Evolutionary conservation across 257 asterid species (phyloP).

Genomic region (Solanum appendiculatum): DNA sequence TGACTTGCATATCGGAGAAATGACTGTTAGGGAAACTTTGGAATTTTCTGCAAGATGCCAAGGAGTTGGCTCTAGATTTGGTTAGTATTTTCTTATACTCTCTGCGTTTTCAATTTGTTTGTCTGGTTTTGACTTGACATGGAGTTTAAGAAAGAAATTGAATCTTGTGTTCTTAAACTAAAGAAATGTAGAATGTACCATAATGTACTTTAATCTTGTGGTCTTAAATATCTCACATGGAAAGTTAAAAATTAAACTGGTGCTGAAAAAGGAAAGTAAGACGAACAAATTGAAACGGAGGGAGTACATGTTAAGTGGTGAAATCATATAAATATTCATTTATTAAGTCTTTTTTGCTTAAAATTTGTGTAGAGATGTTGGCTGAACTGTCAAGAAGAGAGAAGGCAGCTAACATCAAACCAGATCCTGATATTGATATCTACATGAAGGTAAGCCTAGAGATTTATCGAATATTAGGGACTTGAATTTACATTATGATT

Average conservation of each 20-base stretch:
- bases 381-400: conserved; percentile 36
- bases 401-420: conserved; percentile 29
- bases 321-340: neutral
- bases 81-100: conserved; percentile 14
- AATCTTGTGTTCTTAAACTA: too few species aligned
- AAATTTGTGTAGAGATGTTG: conserved; percentile 20
- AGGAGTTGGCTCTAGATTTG: conserved; percentile 64
- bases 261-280: too few species aligned
- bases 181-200: neutral
- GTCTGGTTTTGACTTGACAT: neutral
- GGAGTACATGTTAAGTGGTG: neutral
- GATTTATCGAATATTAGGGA: neutral
- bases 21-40: conserved; percentile 71
- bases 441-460: conserved; percentile 24
- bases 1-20: conserved; percentile 61
- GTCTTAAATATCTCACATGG: too few species aligned
- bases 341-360: neutral
- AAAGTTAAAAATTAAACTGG: too few species aligned
- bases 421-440: conserved; percentile 33
- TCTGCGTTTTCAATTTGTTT: fast-evolving
- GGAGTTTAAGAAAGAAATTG: neutral
- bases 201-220: too few species aligned
- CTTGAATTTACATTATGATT: neutral
- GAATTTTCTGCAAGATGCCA: conserved; percentile 67
- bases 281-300: neutral